Evolutionary conservation across 1,284 basidiomycete genomes (phyloP), one percentile per base, ranked within the genome.

Genomic region (Mycena sp.): DNA sequence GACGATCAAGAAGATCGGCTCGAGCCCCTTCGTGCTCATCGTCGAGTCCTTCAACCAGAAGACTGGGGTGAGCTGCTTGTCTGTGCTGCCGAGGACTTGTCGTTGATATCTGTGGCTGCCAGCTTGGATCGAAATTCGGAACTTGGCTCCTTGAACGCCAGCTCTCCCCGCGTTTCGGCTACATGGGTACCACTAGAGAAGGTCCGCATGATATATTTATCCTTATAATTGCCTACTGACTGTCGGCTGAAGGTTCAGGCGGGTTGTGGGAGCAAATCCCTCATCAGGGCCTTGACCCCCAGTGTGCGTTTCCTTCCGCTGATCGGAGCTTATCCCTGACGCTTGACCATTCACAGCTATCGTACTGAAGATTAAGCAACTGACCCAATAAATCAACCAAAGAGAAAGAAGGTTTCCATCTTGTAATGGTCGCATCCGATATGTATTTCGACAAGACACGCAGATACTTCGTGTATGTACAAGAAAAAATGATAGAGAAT

Each of bases 11-110:
- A 92, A 92, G 81, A 84, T 91, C 56, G 93, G 93, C 19, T 73
- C 80, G 25, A 89, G 83, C 67, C 85, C 83, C 37, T 94, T 94
- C 76, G 91, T 94, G 23, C 84, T 95, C 37, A 87, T 94, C 41
- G 92, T 91, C 23, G 93, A 95, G 78, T 90, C 91, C n/a, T 81
- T 91, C 61, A 94, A 92, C 81, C 89, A 91, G 78, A 93, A 92
- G 86, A 95, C 93, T 14, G 93, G 92, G 17, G 89, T 91, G 76
- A 54, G 87, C 26, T 28, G 11, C 21, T 23, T 14, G 32, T 59
- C 44, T 29, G 10, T 17, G 6, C n/a, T n/a, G 37, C 58, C 38
- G 26, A 38, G 30, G n/a, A n/a, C n/a, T n/a, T 29, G 28, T 16
- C 16, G 23, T 12, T 9, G n/a, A 26, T 17, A 7, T 58, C 44